Conservation (phyloP, 257 asterid genomes). For the Penstemon davidsonii region DNA sequence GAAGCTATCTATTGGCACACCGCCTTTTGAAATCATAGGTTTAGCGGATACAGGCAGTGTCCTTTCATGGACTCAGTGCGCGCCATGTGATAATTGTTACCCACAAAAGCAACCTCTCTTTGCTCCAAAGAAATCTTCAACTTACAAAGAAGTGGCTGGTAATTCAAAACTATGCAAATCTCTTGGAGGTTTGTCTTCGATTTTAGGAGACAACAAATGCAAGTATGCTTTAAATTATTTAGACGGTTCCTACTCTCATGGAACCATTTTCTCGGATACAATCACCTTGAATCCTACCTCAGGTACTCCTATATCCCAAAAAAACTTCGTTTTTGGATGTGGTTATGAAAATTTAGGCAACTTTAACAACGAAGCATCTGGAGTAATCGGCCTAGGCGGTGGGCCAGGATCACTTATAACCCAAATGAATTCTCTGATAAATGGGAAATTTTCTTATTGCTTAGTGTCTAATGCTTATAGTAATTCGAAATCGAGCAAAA, state of each 20-base stretch:
- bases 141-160: slow-evolving; percentile 43
- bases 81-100: slow-evolving; percentile 52
- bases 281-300: no score
- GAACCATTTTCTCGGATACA: not conserved
- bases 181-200: not conserved
- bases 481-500: slow-evolving; percentile 35
- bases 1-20: slow-evolving; percentile 59
- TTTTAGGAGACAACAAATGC: slow-evolving; percentile 18
- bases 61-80: slow-evolving; percentile 64
- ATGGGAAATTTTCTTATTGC: slow-evolving; percentile 66
- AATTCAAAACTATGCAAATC: slow-evolving; percentile 34
- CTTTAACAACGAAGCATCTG: slow-evolving; percentile 36
- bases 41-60: slow-evolving; percentile 68
- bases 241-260: slow-evolving; percentile 35
- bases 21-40: slow-evolving; percentile 44
- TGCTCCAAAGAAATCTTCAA: slow-evolving; percentile 42
- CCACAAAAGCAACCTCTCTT: slow-evolving; percentile 44
- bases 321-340: slow-evolving; percentile 49
- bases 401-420: slow-evolving; percentile 48
- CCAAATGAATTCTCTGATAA: slow-evolving; percentile 40
- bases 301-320: no score
- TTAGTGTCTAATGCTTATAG: slow-evolving; percentile 32
- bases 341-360: slow-evolving; percentile 40
- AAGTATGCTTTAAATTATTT: slow-evolving; percentile 35
- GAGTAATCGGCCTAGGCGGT: slow-evolving; percentile 68